A percentile compares a stretch with the other conserved stretches of the same genome.
These are phyloP conservation scores for Closterium sp. DNA, from an alignment of 139 green algal species.

Conservation along the genomic window DNA sequence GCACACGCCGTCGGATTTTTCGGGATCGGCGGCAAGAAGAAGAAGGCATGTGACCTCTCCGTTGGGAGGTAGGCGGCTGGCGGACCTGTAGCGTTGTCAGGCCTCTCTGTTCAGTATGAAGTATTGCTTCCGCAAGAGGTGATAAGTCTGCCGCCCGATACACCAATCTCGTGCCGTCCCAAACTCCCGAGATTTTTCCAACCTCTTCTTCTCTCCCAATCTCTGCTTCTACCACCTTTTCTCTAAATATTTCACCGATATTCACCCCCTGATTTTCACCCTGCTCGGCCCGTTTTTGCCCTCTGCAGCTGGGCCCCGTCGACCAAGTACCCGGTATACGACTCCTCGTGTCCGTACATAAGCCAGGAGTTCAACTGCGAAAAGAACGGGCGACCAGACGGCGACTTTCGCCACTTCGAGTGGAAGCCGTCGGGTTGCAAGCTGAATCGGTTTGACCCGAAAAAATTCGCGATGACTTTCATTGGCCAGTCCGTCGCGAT, in stretches of 20 bases:
- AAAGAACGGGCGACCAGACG: not conserved
- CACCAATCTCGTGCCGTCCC: no score
- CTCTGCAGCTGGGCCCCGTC: not conserved
- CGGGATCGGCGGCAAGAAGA: not conserved
- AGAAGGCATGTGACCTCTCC: not conserved
- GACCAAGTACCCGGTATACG: not conserved
- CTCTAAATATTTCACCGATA: no score
- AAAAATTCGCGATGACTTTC: not conserved
- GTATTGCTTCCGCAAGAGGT: no score
- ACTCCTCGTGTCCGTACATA: slow-evolving; percentile 1
- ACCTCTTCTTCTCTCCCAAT: no score
- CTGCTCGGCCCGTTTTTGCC: no score
- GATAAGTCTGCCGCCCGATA: no score
- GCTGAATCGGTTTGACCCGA: not conserved
- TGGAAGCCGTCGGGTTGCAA: not conserved
- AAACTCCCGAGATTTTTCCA: no score
- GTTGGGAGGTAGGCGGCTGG: not conserved
- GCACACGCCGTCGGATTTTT: not conserved
- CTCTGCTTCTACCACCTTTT: no score
- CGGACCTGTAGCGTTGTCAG: not conserved
- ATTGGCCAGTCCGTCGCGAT: not conserved
- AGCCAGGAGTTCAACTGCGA: not conserved
- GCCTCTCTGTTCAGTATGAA: no score
- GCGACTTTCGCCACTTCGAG: not conserved
- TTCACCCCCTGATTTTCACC: no score